Conservation (phyloP, 2,329 filamentous ascomycete genomes). For the Colletotrichum sp. region DNA sequence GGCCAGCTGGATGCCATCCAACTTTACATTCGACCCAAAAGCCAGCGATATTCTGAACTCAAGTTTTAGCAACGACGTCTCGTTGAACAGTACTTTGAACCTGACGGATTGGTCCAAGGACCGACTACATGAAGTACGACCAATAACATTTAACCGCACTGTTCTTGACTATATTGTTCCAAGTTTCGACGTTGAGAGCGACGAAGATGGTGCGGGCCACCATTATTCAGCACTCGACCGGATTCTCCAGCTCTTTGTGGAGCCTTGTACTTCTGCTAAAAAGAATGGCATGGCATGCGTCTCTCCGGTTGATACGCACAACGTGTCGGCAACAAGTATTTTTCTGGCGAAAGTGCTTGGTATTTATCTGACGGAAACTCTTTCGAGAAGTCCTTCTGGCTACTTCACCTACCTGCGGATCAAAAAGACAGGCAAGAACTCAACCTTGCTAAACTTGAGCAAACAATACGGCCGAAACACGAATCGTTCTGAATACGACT, state of each 20-base stretch:
- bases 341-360: not conserved
- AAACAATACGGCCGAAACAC: not conserved
- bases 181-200: too few relatives aligned
- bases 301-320: not conserved
- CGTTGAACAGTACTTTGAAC: not conserved
- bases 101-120: accelerated
- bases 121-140: accelerated
- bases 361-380: not conserved
- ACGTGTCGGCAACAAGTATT: not conserved
- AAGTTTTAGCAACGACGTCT: not conserved
- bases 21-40: not conserved
- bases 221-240: not conserved
- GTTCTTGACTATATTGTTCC: too few relatives aligned
- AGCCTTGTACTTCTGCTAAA: not conserved
- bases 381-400: not conserved
- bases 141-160: too few relatives aligned
- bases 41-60: not conserved
- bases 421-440: not conserved
- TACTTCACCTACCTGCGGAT: not conserved
- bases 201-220: too few relatives aligned
- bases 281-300: not conserved
- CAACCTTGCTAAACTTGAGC: not conserved
- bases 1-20: not conserved
- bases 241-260: not conserved
- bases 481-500: not conserved